phyloP scores from a whole-genome alignment of 2,329 filamentous ascomycete species.

The Aspergillus awamori region DNA sequence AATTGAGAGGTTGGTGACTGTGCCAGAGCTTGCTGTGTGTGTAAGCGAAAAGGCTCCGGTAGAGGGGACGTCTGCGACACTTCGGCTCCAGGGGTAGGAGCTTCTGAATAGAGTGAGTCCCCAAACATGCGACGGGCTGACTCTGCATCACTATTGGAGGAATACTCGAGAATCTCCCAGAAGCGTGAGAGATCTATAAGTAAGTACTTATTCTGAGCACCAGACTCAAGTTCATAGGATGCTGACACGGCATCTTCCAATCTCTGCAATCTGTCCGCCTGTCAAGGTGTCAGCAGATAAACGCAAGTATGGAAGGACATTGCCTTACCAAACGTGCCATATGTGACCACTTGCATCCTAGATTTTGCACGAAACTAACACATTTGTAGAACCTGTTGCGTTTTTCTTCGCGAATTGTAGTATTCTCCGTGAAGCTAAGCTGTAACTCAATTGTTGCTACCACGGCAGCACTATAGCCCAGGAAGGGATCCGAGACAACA shows the following conservation, averaged over 20 bases:
- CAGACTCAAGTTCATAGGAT: constrained; percentile 44
- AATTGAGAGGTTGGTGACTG: constrained; percentile 25
- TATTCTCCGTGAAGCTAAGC: constrained; percentile 54
- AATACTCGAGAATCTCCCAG: constrained; percentile 54
- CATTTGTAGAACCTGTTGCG: constrained; percentile 50
- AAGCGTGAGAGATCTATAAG: constrained; percentile 52
- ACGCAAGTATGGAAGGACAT: background rate
- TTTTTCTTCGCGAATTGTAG: constrained; percentile 44
- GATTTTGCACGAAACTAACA: constrained; percentile 46
- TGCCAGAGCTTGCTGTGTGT: constrained; percentile 22
- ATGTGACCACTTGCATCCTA: constrained; percentile 51
- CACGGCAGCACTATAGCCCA: constrained; percentile 55
- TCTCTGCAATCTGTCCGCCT: constrained; percentile 49
- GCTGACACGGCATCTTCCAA: constrained; percentile 50
- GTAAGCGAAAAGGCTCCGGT: constrained; percentile 48
- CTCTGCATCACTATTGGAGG: constrained; percentile 44
- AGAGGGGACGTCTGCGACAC: constrained; percentile 49
- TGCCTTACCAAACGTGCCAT: constrained; percentile 45
- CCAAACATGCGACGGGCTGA: constrained; percentile 47
- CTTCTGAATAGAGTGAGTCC: constrained; percentile 39
- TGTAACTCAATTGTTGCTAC: constrained; percentile 59
- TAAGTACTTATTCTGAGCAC: constrained; percentile 40
- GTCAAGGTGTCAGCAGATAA: background rate
- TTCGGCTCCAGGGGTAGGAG: constrained; percentile 34
- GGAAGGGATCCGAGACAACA: constrained; percentile 50